Percentiles rank a stretch among this genome's conserved stretches.
These are phyloP conservation scores for Wallacemonas sp. DNA, from an alignment of 208 protist species.

Conservation along the genomic window DNA sequence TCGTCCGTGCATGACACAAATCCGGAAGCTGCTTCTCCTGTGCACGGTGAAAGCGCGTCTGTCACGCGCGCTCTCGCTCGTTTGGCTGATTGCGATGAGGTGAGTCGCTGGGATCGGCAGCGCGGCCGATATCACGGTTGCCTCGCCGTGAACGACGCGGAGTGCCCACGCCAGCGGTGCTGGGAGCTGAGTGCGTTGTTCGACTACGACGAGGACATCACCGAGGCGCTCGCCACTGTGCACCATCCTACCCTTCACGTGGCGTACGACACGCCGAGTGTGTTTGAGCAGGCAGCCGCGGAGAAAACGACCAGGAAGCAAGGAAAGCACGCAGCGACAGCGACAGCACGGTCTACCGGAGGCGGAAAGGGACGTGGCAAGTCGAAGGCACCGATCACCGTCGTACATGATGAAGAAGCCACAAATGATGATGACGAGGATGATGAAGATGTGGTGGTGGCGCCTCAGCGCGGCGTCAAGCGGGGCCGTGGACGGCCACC, in stretches of 20 bases:
- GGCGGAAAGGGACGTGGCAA: neutral
- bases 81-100: slow-evolving; percentile 13
- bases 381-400: neutral
- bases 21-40: neutral
- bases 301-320: neutral
- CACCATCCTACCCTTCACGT: slow-evolving; percentile 31
- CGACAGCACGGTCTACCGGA: neutral
- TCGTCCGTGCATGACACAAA: slow-evolving; percentile 17
- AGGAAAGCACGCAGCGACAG: neutral
- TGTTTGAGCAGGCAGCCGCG: slow-evolving; percentile 8
- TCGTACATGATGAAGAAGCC: neutral
- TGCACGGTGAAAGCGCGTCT: too few species aligned
- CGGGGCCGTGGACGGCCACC: slow-evolving; percentile 1
- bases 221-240: slow-evolving; percentile 32
- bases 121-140: slow-evolving; percentile 27
- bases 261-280: slow-evolving; percentile 16
- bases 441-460: neutral
- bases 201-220: slow-evolving; percentile 30
- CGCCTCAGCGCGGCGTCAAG: neutral
- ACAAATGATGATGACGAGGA: neutral
- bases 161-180: slow-evolving; percentile 47
- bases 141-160: slow-evolving; percentile 36
- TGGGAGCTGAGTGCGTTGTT: slow-evolving; percentile 37
- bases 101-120: slow-evolving; percentile 34
- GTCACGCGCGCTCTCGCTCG: too few species aligned